Conservation (phyloP, 2,329 filamentous ascomycete genomes). For the Pseudogymnoascus pannorum region DNA sequence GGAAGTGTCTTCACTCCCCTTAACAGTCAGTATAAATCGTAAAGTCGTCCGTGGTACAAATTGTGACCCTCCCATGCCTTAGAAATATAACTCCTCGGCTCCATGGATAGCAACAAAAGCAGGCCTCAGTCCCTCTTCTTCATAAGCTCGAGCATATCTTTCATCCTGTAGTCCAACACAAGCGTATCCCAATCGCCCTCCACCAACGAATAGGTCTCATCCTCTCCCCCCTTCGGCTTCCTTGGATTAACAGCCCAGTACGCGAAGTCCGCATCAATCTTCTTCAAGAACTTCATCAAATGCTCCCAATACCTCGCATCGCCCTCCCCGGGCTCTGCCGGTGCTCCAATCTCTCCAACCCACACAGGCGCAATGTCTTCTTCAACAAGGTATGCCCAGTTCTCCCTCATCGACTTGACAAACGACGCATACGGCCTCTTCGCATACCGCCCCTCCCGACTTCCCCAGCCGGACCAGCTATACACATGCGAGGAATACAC, state of each 20-base stretch:
- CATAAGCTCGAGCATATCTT: slow-evolving; percentile 51
- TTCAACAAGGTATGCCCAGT: slow-evolving; percentile 59
- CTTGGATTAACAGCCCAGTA: slow-evolving; percentile 65
- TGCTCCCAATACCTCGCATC: slow-evolving; percentile 61
- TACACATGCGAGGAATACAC: slow-evolving; percentile 66
- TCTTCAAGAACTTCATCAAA: slow-evolving; percentile 50
- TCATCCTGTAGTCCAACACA: slow-evolving; percentile 54
- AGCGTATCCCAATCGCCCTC: slow-evolving; percentile 58
- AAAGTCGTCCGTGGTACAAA: neutral
- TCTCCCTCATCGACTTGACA: slow-evolving; percentile 51
- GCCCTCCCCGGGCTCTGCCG: slow-evolving; percentile 43
- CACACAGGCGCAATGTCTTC: slow-evolving; percentile 53
- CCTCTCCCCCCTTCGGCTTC: slow-evolving; percentile 50
- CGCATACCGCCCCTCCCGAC: slow-evolving; percentile 50
- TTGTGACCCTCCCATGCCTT: neutral
- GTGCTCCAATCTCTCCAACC: slow-evolving; percentile 61
- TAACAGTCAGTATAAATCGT: neutral
- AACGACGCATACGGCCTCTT: slow-evolving; percentile 57
- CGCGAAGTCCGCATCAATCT: slow-evolving; percentile 56
- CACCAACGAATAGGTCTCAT: slow-evolving; percentile 55
- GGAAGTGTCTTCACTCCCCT: neutral
- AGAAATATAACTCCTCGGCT: neutral
- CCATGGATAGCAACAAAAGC: neutral
- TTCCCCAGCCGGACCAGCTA: slow-evolving; percentile 64
- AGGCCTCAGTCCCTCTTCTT: neutral